These are phyloP conservation scores for Maudiozyma saulgeensis DNA, from an alignment of 805 yeast genomes.

Conservation along the genomic window DNA sequence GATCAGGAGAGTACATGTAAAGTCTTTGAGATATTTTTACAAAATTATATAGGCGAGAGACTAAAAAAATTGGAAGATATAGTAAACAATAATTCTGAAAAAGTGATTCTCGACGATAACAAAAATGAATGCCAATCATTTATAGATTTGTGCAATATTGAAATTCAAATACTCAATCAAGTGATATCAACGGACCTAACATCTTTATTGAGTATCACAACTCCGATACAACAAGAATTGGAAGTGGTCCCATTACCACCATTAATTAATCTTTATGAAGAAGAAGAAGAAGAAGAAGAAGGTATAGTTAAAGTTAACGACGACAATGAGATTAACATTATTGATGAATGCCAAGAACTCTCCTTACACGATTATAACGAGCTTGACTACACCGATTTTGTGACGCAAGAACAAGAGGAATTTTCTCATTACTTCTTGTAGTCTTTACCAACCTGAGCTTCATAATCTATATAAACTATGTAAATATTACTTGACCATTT, in stretches of 20 bases:
- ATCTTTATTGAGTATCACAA: too few species aligned
- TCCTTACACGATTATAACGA: neutral
- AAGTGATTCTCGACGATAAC: neutral
- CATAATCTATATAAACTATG: too few species aligned
- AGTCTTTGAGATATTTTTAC: constrained; percentile 6
- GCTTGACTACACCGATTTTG: neutral
- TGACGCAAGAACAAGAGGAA: neutral
- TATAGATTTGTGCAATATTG: neutral
- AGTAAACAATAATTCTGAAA: neutral
- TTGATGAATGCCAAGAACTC: neutral
- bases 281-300: too few species aligned
- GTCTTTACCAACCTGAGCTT: too few species aligned
- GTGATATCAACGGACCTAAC: neutral
- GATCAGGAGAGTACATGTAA: constrained; percentile 2
- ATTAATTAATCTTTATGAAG: too few species aligned
- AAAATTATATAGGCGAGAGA: constrained; percentile 8
- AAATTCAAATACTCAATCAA: neutral
- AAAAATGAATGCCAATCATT: neutral
- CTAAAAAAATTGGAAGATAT: neutral
- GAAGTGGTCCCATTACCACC: too few species aligned
- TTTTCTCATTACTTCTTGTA: neutral
- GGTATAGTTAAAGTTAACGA: too few species aligned
- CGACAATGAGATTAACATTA: too few species aligned
- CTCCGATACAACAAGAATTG: too few species aligned
- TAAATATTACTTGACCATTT: too few species aligned